Percentiles rank a stretch among this genome's conserved stretches.
phyloP scores from a whole-genome alignment of 2,329 filamentous ascomycete species.

The Colletotrichum sp. region DNA sequence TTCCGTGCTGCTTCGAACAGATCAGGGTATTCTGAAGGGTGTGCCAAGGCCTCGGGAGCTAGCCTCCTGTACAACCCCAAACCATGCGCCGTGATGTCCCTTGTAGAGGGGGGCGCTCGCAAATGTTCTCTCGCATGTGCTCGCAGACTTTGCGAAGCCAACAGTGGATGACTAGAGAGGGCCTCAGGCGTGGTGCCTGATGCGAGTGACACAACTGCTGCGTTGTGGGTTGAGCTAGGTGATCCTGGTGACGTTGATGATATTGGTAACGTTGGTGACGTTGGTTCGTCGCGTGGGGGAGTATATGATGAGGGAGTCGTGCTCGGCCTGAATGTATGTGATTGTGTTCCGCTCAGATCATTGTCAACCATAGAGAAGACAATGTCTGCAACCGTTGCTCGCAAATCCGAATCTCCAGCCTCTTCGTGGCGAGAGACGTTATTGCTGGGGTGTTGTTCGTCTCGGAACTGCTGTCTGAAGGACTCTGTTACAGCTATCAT shows the following conservation, averaged over 20 bases:
- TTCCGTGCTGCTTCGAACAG: neutral
- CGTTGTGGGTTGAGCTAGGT: neutral
- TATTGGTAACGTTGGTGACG: neutral
- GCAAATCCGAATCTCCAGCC: neutral
- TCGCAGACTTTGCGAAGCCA: neutral
- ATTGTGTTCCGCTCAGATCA: neutral
- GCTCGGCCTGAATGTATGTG: neutral
- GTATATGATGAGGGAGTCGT: neutral
- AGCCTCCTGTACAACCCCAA: neutral
- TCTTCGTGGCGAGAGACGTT: neutral
- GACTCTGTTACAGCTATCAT: slow-evolving; percentile 15
- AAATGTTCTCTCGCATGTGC: neutral
- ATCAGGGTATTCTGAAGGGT: neutral
- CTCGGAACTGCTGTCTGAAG: slow-evolving; percentile 1
- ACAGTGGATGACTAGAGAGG: neutral
- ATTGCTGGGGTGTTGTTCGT: neutral
- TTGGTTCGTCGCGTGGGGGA: neutral
- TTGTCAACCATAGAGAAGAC: neutral
- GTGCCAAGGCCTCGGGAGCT: neutral
- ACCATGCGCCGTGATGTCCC: no score
- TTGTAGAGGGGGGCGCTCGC: neutral
- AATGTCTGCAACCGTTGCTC: neutral
- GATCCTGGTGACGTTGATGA: neutral
- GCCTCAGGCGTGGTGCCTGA: neutral
- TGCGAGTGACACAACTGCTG: neutral